These are phyloP conservation scores for Gorgonomyces haynaldii DNA, from an alignment of 192 early-diverging fungal genomes.

Conservation along the genomic window DNA sequence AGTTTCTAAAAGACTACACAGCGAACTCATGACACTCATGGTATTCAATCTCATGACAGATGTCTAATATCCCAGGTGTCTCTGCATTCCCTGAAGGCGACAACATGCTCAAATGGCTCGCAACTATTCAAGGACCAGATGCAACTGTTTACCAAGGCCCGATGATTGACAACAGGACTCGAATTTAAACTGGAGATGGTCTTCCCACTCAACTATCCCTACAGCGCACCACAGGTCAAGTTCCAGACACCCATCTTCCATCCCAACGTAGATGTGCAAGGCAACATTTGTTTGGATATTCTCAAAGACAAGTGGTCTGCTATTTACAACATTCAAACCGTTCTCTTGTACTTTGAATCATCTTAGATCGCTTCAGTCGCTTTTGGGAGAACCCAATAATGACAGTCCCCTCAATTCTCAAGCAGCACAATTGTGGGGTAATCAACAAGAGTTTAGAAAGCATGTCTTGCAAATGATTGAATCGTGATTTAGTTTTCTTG, in stretches of 20 bases:
- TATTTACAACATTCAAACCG: constrained; percentile 42
- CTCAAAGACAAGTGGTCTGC: constrained; percentile 52
- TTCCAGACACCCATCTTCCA: constrained; percentile 38
- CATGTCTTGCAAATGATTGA: no score
- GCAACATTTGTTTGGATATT: constrained; percentile 43
- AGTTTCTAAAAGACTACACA: neutral
- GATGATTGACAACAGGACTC: no score
- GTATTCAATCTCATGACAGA: constrained; percentile 23
- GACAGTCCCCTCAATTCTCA: constrained; percentile 37
- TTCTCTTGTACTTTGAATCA: no score
- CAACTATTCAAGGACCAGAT: constrained; percentile 32
- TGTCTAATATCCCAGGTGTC: constrained; percentile 45
- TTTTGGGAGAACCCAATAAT: constrained; percentile 48
- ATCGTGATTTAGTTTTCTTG: no score
- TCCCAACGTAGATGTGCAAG: constrained; percentile 38
- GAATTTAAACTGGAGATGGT: constrained; percentile 36
- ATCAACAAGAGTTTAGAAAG: constrained; percentile 4
- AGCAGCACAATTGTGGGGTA: constrained; percentile 34
- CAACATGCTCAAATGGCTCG: constrained; percentile 40
- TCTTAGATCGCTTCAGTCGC: constrained; percentile 42
- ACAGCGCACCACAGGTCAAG: constrained; percentile 28
- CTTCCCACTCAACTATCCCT: constrained; percentile 42
- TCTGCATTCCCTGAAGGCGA: constrained; percentile 51
- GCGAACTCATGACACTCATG: constrained; percentile 50
- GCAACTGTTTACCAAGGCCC: constrained; percentile 38